These are phyloP conservation scores for Blastobotrys ciferrii DNA, from an alignment of 1,139 yeast species.

Conservation along the genomic window DNA sequence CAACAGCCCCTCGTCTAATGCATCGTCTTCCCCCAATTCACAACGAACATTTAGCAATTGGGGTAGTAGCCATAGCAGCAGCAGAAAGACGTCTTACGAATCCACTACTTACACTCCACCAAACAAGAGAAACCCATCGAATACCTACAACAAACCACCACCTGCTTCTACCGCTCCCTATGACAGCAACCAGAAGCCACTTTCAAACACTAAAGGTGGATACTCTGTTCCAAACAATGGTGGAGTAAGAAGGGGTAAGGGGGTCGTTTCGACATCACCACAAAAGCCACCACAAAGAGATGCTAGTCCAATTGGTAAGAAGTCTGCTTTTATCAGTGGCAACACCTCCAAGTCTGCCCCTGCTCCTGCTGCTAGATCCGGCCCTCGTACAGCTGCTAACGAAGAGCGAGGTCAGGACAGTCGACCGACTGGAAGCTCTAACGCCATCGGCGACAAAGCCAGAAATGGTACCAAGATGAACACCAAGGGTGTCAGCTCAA, in stretches of 20 bases:
- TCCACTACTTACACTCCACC: neutral
- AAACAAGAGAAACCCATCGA: neutral
- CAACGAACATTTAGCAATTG: neutral
- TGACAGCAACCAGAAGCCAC: neutral
- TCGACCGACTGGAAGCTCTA: too few species aligned
- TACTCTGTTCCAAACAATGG: neutral
- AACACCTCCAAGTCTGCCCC: neutral
- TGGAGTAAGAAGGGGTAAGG: neutral
- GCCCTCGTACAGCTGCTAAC: too few species aligned
- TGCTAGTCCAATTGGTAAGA: neutral
- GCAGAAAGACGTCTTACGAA: neutral
- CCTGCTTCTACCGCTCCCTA: too few species aligned
- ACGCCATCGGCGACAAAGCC: too few species aligned
- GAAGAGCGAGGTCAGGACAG: too few species aligned
- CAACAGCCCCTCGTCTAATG: neutral
- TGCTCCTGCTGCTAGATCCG: neutral
- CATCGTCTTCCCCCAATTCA: neutral
- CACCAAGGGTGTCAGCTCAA: too few species aligned
- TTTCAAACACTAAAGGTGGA: neutral
- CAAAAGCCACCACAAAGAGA: neutral
- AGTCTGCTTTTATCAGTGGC: neutral
- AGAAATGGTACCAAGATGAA: too few species aligned
- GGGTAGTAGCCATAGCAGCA: neutral
- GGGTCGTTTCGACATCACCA: neutral
- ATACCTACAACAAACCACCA: neutral